These are phyloP conservation scores for Flaveria trinervia DNA, from an alignment of 129 eudicot species.

Conservation along the genomic window DNA sequence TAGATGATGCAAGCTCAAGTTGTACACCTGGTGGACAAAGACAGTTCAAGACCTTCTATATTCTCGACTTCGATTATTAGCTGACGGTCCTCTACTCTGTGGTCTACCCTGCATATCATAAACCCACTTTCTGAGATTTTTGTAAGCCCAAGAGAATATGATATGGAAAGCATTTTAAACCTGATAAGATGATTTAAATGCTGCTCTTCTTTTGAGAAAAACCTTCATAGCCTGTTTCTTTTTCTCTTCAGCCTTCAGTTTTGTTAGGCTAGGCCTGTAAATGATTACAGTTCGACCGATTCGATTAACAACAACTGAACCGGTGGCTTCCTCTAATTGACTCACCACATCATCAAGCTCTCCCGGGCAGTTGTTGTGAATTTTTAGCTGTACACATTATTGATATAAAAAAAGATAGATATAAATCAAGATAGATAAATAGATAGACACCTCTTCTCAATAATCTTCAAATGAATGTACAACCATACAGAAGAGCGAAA, in stretches of 20 bases:
- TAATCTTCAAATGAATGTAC: neutral
- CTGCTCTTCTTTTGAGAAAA: constrained; percentile 41
- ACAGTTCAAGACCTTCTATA: constrained; percentile 15
- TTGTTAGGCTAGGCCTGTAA: constrained; percentile 73
- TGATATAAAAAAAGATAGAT: neutral
- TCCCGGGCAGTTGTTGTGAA: constrained; percentile 66
- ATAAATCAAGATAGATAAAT: too few species aligned
- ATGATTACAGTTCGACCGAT: constrained; percentile 82
- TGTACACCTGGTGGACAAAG: neutral
- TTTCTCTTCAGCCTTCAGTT: constrained; percentile 67
- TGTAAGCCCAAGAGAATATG: neutral
- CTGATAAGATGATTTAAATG: constrained; percentile 42
- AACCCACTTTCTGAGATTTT: neutral
- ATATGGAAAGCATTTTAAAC: constrained; percentile 24
- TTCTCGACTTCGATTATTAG: constrained; percentile 35
- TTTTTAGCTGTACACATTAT: constrained; percentile 55
- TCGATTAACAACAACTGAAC: constrained; percentile 66
- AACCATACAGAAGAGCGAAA: too few species aligned
- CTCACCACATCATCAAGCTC: constrained; percentile 74
- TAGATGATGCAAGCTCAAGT: neutral
- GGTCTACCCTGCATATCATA: constrained; percentile 25
- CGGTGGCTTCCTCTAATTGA: constrained; percentile 68
- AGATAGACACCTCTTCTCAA: too few species aligned
- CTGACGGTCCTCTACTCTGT: constrained; percentile 37
- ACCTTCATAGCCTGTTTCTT: constrained; percentile 54